Percentiles rank a stretch among this genome's conserved stretches.
Evolutionary conservation across 179 eudicot species (phyloP).

Genomic region (Corrigiola litoralis): DNA sequence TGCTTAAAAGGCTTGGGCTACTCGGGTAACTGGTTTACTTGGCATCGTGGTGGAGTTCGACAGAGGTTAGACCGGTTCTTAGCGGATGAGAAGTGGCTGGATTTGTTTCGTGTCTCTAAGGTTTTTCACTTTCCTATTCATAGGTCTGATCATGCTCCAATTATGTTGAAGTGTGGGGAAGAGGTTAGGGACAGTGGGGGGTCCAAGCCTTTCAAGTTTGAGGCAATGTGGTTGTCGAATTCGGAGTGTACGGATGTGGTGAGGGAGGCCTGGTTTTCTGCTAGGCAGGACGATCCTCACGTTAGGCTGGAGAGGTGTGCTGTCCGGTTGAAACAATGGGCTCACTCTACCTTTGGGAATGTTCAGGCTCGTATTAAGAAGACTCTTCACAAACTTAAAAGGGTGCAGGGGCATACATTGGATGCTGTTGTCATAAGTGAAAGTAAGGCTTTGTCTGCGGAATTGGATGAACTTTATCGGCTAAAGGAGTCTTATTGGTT

Average conservation of each 20-base stretch:
- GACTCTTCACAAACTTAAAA: too few species aligned
- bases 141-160: neutral
- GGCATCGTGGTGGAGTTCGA: neutral
- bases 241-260: neutral
- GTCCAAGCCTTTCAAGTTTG: neutral
- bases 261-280: neutral
- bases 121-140: neutral
- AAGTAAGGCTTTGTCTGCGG: fast-evolving
- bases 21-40: neutral
- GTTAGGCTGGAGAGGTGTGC: neutral
- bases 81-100: neutral
- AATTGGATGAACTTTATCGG: neutral
- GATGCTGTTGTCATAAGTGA: fast-evolving
- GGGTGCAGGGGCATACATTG: neutral
- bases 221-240: neutral
- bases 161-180: neutral
- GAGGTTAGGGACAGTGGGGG: neutral
- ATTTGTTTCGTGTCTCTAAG: neutral
- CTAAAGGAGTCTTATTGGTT: neutral
- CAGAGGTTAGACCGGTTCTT: neutral
- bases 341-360: fast-evolving
- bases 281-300: too few species aligned
- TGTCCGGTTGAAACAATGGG: neutral
- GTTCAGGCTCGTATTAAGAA: too few species aligned
- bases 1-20: neutral